Conservation (phyloP, 2,329 filamentous ascomycete species). For the Juglanconis oblonga region DNA sequence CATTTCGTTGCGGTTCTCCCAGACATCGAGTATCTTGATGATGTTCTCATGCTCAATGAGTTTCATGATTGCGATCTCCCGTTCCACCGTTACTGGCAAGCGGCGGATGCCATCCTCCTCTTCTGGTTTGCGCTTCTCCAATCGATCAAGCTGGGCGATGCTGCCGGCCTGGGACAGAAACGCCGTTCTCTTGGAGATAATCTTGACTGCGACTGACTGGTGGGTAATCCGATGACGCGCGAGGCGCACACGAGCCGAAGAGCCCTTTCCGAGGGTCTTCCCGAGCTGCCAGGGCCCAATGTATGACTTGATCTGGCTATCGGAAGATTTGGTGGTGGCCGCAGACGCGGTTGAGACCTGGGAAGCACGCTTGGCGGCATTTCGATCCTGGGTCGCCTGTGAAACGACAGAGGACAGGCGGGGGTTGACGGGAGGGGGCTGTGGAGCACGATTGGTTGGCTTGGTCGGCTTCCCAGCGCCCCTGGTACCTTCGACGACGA, state of each 20-base stretch:
- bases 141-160: slow-evolving; percentile 76
- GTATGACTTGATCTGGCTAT: slow-evolving; percentile 56
- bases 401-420: slow-evolving; percentile 30
- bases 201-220: slow-evolving; percentile 89
- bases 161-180: slow-evolving; percentile 82
- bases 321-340: slow-evolving; percentile 28
- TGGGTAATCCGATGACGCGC: slow-evolving; percentile 78
- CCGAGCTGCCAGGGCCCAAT: slow-evolving; percentile 95
- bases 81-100: slow-evolving; percentile 85
- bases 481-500: slow-evolving; percentile 1
- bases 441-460: slow-evolving; percentile 1
- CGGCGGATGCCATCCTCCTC: slow-evolving; percentile 60
- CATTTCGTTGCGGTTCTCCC: slow-evolving; percentile 96
- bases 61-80: slow-evolving; percentile 96
- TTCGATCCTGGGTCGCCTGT: slow-evolving; percentile 26
- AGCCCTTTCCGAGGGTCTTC: slow-evolving; percentile 83
- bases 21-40: slow-evolving; percentile 91
- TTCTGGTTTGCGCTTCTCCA: slow-evolving; percentile 57
- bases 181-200: slow-evolving; percentile 80
- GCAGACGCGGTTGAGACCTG: slow-evolving; percentile 36
- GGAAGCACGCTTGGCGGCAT: slow-evolving; percentile 35
- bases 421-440: slow-evolving; percentile 21
- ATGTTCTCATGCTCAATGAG: slow-evolving; percentile 93
- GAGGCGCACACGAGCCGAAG: slow-evolving; percentile 81
- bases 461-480: slow-evolving; percentile 1